A percentile compares a stretch with the other conserved stretches of the same genome.
Conservation (phyloP, 371 early-diverging fungal species). For the Actinomortierella wolfii region DNA sequence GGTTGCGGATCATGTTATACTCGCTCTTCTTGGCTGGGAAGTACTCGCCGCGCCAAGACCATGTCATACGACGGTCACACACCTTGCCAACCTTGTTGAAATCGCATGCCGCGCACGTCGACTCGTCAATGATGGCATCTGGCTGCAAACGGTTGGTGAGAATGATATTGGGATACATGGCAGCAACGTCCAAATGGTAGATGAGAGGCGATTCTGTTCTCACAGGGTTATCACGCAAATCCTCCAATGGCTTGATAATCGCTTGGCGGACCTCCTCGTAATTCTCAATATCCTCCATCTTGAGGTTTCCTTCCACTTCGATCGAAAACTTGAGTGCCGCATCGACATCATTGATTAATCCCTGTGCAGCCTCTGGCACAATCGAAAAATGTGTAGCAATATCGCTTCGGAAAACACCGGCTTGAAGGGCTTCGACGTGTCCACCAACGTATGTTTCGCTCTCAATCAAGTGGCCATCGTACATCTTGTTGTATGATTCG, state of each 20-base stretch:
- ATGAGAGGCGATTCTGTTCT: constrained; percentile 88
- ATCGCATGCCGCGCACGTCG: constrained; percentile 94
- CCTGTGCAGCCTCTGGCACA: constrained; percentile 68
- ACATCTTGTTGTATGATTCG: constrained; percentile 75
- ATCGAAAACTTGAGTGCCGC: constrained; percentile 90
- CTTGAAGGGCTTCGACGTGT: constrained; percentile 98
- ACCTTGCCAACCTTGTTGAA: constrained; percentile 85
- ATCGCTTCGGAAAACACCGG: constrained; percentile 98
- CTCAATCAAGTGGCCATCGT: constrained; percentile 93
- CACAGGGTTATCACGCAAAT: constrained; percentile 75
- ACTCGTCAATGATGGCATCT: constrained; percentile 94
- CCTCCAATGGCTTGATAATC: constrained; percentile 65
- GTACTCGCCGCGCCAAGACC: constrained; percentile 99
- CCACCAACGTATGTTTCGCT: constrained; percentile 99
- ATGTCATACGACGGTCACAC: constrained; percentile 97
- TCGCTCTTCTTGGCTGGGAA: constrained; percentile 92
- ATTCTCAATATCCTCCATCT: constrained; percentile 44
- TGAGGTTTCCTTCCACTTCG: constrained; percentile 76
- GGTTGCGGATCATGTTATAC: constrained; percentile 89
- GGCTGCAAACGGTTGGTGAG: constrained; percentile 99
- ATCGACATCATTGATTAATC: constrained; percentile 92
- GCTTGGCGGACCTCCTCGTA: constrained; percentile 46
- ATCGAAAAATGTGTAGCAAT: constrained; percentile 90
- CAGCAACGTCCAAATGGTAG: constrained; percentile 99
- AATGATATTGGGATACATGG: constrained; percentile 99